These are phyloP conservation scores for Pseudoscleropodium purum DNA, from an alignment of 225 moss, liverwort and hornwort genomes.

Conservation along the genomic window DNA sequence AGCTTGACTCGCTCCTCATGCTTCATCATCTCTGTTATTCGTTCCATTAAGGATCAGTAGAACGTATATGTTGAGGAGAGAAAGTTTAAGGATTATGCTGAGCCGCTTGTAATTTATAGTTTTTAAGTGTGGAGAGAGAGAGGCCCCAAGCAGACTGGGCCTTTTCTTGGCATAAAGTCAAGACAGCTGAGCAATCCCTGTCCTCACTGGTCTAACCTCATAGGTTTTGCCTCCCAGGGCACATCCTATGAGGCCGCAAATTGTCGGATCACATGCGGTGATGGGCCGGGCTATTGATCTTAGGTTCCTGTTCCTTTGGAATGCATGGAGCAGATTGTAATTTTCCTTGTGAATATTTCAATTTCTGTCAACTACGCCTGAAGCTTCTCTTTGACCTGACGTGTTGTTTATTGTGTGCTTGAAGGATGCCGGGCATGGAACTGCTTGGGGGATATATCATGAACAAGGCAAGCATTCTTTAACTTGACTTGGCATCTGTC, in stretches of 20 bases:
- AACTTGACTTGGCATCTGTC: not conserved
- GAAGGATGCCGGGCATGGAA: conserved; percentile 44
- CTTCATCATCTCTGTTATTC: not conserved
- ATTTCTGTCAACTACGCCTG: not conserved
- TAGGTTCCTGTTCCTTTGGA: not conserved
- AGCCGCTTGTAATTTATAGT: not conserved
- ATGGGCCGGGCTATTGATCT: not conserved
- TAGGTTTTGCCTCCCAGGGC: not conserved
- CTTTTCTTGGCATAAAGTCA: not conserved
- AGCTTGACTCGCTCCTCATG: not conserved
- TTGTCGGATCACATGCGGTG: not conserved
- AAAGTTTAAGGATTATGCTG: not conserved
- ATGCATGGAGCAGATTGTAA: not conserved
- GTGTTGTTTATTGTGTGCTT: not conserved
- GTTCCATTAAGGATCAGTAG: not conserved
- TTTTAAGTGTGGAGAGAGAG: not conserved
- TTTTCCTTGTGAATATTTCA: not conserved
- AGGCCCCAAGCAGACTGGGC: not conserved
- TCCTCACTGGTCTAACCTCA: not conserved
- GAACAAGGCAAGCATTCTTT: conserved; percentile 20
- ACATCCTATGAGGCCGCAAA: not conserved
- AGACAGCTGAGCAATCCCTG: not conserved
- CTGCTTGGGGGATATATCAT: conserved; percentile 41
- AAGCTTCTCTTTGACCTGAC: not conserved
- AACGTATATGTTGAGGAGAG: not conserved